Conservation (phyloP, 345 rosid genomes). For the Boechera retrofracta region DNA sequence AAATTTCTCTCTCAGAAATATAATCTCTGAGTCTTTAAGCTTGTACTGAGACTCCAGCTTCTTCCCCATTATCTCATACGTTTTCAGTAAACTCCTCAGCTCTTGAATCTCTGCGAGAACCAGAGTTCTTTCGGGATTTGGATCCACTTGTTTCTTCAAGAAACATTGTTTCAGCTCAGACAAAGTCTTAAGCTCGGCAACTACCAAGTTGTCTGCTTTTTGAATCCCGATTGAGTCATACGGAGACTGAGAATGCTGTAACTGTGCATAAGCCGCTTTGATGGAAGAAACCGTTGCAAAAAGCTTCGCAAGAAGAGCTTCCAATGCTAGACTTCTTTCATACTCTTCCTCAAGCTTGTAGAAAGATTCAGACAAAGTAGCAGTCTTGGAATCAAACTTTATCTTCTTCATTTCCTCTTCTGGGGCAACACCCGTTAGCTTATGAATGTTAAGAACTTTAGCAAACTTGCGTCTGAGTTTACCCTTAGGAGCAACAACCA, state of each 20-base stretch:
- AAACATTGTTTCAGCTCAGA: constrained; percentile 83
- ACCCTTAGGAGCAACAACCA: constrained; percentile 67
- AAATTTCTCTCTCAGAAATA: constrained; percentile 63
- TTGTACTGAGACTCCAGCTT: constrained; percentile 72
- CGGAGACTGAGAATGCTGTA: constrained; percentile 85
- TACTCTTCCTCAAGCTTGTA: constrained; percentile 55
- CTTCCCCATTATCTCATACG: constrained; percentile 68
- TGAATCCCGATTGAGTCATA: constrained; percentile 82
- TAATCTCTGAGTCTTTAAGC: constrained; percentile 77
- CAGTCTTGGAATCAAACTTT: constrained; percentile 43
- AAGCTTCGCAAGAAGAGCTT: constrained; percentile 71
- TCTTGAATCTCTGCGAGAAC: constrained; percentile 79
- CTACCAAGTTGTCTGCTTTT: constrained; percentile 64
- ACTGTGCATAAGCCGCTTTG: constrained; percentile 80
- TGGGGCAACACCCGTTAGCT: constrained; percentile 66
- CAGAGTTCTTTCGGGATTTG: constrained; percentile 57
- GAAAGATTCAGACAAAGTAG: constrained; percentile 49
- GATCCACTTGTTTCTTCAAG: constrained; percentile 76
- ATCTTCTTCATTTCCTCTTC: constrained; percentile 51
- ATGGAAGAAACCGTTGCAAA: constrained; percentile 79
- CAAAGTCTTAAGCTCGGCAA: constrained; percentile 67
- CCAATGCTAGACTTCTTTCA: constrained; percentile 53
- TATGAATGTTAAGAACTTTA: constrained; percentile 69
- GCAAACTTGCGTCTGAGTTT: constrained; percentile 70
- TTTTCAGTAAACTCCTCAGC: constrained; percentile 66